Conservation (phyloP, 257 asterid species). For the Ilex asprella region DNA sequence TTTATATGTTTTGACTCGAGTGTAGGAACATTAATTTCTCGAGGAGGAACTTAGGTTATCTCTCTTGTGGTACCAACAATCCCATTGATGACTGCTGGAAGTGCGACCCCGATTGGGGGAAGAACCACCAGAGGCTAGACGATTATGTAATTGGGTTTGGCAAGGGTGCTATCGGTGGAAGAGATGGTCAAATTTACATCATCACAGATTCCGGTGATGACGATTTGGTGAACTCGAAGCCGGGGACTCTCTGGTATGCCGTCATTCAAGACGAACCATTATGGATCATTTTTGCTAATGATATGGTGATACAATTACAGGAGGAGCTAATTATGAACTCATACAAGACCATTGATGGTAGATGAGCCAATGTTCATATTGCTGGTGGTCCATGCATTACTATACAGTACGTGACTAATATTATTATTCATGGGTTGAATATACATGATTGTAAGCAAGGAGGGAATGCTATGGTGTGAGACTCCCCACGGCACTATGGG, state of each 20-base stretch:
- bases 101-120: constrained; percentile 48
- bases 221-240: constrained; percentile 43
- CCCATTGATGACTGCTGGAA: constrained; percentile 64
- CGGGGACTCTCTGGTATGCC: constrained; percentile 52
- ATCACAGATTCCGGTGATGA: constrained; percentile 40
- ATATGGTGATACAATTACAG: constrained; percentile 53
- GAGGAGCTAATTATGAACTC: constrained; percentile 62
- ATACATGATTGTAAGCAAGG: constrained; percentile 65
- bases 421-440: constrained; percentile 51
- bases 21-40: constrained; percentile 36
- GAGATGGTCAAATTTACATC: constrained; percentile 49
- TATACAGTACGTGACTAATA: constrained; percentile 48
- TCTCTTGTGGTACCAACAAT: constrained; percentile 48
- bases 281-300: constrained; percentile 56
- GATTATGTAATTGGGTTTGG: constrained; percentile 65
- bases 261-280: constrained; percentile 47
- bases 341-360: constrained; percentile 60
- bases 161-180: constrained; percentile 51
- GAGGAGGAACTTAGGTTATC: constrained; percentile 44
- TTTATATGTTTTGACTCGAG: neutral
- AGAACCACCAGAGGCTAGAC: constrained; percentile 42
- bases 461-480: constrained; percentile 57
- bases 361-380: constrained; percentile 61
- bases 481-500: constrained; percentile 49
- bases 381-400: constrained; percentile 65